Percentiles rank a stretch among this genome's conserved stretches.
phyloP scores from a whole-genome alignment of 805 yeast genomes.

The Candida wancherniae region DNA sequence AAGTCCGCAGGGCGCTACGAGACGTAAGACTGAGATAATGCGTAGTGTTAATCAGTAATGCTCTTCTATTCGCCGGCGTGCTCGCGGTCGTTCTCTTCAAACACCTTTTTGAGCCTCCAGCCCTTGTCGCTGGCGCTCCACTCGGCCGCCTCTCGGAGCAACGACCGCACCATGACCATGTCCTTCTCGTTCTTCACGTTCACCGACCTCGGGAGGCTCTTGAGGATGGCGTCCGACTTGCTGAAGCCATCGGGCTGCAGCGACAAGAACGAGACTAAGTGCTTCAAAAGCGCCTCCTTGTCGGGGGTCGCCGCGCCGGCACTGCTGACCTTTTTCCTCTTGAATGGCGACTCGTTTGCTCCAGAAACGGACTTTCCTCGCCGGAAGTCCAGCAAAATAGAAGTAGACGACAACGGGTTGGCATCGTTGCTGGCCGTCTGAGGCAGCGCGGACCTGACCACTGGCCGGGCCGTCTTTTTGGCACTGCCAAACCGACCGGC shows the following conservation, averaged over 20 bases:
- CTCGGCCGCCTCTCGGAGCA: constrained; percentile 60
- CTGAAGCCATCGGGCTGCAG: constrained; percentile 36
- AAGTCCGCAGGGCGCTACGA: no score
- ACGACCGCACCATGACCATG: constrained; percentile 57
- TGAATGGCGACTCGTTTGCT: constrained; percentile 1
- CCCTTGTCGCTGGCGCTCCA: constrained; percentile 60
- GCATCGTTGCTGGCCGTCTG: no score
- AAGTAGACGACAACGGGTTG: constrained; percentile 35
- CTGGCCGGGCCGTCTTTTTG: constrained; percentile 5
- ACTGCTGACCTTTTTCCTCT: constrained; percentile 6
- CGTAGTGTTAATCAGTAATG: no score
- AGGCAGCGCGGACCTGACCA: not conserved
- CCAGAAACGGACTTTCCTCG: constrained; percentile 31
- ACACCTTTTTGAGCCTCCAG: constrained; percentile 62
- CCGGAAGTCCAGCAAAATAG: constrained; percentile 47
- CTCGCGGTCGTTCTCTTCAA: constrained; percentile 1
- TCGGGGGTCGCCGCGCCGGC: constrained; percentile 3
- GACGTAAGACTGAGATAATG: no score
- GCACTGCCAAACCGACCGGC: constrained; percentile 58
- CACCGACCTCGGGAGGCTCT: constrained; percentile 23
- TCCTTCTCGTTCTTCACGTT: constrained; percentile 39
- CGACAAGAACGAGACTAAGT: constrained; percentile 37
- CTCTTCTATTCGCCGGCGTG: no score
- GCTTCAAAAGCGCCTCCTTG: constrained; percentile 20
- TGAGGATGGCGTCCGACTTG: constrained; percentile 46